A percentile compares a stretch with the other conserved stretches of the same genome.
Conservation (phyloP, 257 asterid species). For the Vinca minor region DNA sequence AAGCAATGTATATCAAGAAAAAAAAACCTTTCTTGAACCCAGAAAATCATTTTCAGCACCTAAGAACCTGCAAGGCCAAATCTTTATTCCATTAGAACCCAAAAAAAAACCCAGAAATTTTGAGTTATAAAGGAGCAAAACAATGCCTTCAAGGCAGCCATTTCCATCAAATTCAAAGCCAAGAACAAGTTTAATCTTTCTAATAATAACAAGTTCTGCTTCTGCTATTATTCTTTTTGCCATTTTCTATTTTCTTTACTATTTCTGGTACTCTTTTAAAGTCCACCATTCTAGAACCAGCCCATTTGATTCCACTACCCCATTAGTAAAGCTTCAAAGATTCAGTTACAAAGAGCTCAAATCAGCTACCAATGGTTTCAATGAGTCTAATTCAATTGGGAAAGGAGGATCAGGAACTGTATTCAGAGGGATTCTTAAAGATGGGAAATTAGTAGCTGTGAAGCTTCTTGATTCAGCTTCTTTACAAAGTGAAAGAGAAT, state of each 20-base stretch:
- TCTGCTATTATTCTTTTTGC: conserved; percentile 55
- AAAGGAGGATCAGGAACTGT: conserved; percentile 97
- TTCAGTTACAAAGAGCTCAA: conserved; percentile 65
- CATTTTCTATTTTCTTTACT: conserved; percentile 55
- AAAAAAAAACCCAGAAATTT: conserved; percentile 1
- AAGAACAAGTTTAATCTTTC: conserved; percentile 34
- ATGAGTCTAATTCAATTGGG: conserved; percentile 54
- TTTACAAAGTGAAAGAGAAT: conserved; percentile 69
- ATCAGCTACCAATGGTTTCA: conserved; percentile 66
- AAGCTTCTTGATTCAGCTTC: conserved; percentile 62
- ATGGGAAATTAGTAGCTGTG: conserved; percentile 77
- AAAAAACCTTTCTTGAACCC: not conserved
- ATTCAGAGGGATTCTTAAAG: conserved; percentile 59
- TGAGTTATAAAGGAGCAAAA: conserved; percentile 7
- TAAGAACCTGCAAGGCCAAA: not conserved
- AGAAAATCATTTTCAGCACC: not conserved
- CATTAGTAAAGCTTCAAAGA: conserved; percentile 59
- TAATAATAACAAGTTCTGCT: conserved; percentile 42
- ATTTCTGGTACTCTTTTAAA: conserved; percentile 54
- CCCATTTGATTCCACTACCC: conserved; percentile 59
- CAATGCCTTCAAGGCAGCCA: conserved; percentile 67
- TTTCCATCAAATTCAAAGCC: conserved; percentile 35
- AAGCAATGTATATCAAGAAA: conserved; percentile 15
- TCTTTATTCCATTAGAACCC: not conserved
- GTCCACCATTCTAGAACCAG: conserved; percentile 69